A percentile compares a stretch with the other conserved stretches of the same genome.
Evolutionary conservation across 2,329 filamentous ascomycete genomes (phyloP).

Genomic region (Claviceps sp.): DNA sequence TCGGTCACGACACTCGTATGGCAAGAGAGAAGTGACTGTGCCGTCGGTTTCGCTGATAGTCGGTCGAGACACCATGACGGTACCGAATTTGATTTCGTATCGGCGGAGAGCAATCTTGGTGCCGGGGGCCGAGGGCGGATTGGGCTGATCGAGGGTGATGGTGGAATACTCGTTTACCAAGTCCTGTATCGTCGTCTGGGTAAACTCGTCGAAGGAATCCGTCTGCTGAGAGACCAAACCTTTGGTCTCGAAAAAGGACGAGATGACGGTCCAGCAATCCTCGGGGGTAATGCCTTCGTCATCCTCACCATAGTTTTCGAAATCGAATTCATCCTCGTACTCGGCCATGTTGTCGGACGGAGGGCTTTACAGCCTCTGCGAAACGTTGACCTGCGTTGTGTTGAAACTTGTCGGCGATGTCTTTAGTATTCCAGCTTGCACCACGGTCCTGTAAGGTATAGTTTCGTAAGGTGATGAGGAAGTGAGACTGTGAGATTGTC

Average conservation of each 20-base stretch:
- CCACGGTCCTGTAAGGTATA: not conserved
- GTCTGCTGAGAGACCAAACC: constrained; percentile 94
- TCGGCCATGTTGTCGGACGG: constrained; percentile 32
- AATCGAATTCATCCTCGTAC: constrained; percentile 46
- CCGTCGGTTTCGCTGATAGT: constrained; percentile 90
- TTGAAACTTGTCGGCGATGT: not conserved
- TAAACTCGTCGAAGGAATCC: constrained; percentile 97
- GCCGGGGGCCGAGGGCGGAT: constrained; percentile 62
- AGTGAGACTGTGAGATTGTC: not conserved
- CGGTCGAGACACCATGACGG: constrained; percentile 76
- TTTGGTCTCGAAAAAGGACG: constrained; percentile 91
- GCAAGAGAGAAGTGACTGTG: constrained; percentile 69
- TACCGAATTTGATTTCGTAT: constrained; percentile 91
- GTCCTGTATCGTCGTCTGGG: constrained; percentile 84
- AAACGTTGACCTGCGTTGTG: not conserved
- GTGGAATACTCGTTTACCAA: constrained; percentile 84
- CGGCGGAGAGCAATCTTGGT: constrained; percentile 74
- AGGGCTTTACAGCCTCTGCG: not conserved
- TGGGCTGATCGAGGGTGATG: constrained; percentile 86
- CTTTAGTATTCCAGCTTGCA: not conserved
- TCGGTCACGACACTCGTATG: constrained; percentile 88
- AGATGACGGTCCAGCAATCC: constrained; percentile 97
- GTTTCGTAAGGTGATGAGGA: not conserved
- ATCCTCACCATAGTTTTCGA: constrained; percentile 57
- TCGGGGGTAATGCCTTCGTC: constrained; percentile 74